Percentiles rank a stretch among this genome's conserved stretches.
These are phyloP conservation scores for Phyllosticta ampelicida DNA, from an alignment of 2,329 filamentous ascomycete species.

Conservation along the genomic window DNA sequence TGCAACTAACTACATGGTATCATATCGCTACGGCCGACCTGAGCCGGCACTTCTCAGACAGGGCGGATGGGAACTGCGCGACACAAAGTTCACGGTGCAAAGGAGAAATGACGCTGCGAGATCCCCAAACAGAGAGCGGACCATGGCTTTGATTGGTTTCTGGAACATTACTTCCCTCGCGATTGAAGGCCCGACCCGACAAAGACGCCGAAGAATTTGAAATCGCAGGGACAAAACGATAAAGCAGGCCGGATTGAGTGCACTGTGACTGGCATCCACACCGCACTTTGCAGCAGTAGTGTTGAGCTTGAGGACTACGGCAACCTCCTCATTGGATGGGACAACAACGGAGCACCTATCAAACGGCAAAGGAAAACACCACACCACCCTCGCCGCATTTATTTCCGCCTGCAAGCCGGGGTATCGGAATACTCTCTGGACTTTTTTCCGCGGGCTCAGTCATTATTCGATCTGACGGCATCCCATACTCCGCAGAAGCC, in stretches of 20 bases:
- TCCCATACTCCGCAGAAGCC: too few species aligned
- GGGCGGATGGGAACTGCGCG: neutral
- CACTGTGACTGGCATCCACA: neutral
- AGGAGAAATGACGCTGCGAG: too few species aligned
- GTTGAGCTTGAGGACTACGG: neutral
- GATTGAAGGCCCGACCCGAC: neutral
- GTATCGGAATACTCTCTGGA: too few species aligned
- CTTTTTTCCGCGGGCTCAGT: too few species aligned
- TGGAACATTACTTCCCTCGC: neutral
- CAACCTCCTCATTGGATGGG: neutral
- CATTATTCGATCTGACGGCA: too few species aligned
- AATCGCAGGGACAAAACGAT: neutral
- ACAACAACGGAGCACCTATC: neutral
- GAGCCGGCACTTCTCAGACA: neutral
- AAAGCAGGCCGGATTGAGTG: neutral
- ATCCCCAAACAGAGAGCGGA: neutral
- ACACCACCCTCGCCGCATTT: too few species aligned
- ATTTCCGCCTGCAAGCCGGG: neutral
- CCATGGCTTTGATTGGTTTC: neutral
- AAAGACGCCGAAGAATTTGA: neutral
- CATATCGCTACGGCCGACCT: neutral
- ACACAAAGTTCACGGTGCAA: neutral
- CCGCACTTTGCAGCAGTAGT: neutral
- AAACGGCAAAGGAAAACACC: neutral
- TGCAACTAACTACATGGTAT: neutral